These are phyloP conservation scores for Zygoascus biomembranicola DNA, from an alignment of 805 yeast species.

Conservation along the genomic window DNA sequence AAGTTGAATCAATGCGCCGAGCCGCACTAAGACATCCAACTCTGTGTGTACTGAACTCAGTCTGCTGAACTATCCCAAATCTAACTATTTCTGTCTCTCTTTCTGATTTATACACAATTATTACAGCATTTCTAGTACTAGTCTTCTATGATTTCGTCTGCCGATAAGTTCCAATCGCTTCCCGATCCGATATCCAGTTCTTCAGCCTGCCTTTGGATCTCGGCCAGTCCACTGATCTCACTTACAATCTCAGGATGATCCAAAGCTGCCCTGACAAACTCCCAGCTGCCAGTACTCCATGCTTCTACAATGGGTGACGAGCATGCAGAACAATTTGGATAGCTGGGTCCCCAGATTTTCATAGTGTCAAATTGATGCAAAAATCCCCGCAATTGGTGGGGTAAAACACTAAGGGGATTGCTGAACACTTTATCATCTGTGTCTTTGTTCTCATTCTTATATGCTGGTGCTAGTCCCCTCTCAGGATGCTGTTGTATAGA, in stretches of 20 bases:
- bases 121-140: too few relatives aligned
- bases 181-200: conserved; percentile 32
- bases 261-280: conserved; percentile 65
- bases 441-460: conserved; percentile 7
- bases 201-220: conserved; percentile 67
- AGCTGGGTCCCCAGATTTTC: conserved; percentile 64
- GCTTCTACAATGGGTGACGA: conserved; percentile 48
- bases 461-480: conserved; percentile 37
- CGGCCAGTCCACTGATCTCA: conserved; percentile 66
- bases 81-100: too few relatives aligned
- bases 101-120: too few relatives aligned
- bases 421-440: conserved; percentile 12
- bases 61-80: too few relatives aligned
- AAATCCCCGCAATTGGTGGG: conserved; percentile 91
- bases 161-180: conserved; percentile 4
- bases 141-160: too few relatives aligned
- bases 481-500: conserved; percentile 62
- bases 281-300: conserved; percentile 60
- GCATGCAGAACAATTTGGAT: conserved; percentile 81
- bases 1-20: too few relatives aligned
- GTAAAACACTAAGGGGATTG: conserved; percentile 51
- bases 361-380: conserved; percentile 55
- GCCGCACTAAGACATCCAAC: too few relatives aligned
- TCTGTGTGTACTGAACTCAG: too few relatives aligned
- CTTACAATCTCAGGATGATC: conserved; percentile 62